phyloP scores from a whole-genome alignment of 179 eudicot species.

The Monotropa hypopitys region DNA sequence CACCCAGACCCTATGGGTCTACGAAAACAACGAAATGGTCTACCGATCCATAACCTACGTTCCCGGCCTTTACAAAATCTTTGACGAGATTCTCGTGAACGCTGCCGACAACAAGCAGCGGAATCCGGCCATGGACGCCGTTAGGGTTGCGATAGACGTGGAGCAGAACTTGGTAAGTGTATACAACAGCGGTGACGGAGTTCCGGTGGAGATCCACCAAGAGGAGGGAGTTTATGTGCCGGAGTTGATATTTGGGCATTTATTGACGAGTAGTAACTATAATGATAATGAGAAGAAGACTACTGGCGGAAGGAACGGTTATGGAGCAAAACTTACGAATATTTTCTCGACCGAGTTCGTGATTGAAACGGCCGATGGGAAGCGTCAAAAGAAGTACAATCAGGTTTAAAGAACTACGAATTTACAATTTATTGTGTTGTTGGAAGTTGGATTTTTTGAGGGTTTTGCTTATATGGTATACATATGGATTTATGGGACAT shows the following conservation, averaged over 20 bases:
- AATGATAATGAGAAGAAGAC: conserved; percentile 74
- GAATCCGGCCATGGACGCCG: conserved; percentile 56
- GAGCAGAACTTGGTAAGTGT: conserved; percentile 46
- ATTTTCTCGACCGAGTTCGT: conserved; percentile 76
- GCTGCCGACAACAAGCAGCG: conserved; percentile 92
- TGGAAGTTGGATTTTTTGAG: too few relatives aligned
- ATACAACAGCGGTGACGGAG: conserved; percentile 70
- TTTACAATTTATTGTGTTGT: too few relatives aligned
- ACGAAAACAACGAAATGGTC: conserved; percentile 36
- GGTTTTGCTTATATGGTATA: too few relatives aligned
- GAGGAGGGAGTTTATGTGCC: conserved; percentile 89
- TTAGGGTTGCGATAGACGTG: conserved; percentile 48
- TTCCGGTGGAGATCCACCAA: conserved; percentile 72
- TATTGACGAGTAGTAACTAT: conserved; percentile 79
- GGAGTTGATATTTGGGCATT: conserved; percentile 78
- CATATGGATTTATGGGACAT: too few relatives aligned
- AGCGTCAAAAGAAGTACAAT: conserved; percentile 55
- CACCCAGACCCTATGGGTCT: conserved; percentile 62
- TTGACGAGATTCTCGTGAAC: conserved; percentile 83
- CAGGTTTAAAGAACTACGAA: conserved; percentile 35
- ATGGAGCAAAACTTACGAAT: conserved; percentile 83
- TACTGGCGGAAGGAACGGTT: conserved; percentile 87
- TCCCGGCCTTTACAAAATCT: conserved; percentile 89
- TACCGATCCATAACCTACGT: conserved; percentile 31
- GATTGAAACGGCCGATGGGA: conserved; percentile 88